Conservation (phyloP, 1,139 yeast species). For the Saccharomyces hybrid region DNA sequence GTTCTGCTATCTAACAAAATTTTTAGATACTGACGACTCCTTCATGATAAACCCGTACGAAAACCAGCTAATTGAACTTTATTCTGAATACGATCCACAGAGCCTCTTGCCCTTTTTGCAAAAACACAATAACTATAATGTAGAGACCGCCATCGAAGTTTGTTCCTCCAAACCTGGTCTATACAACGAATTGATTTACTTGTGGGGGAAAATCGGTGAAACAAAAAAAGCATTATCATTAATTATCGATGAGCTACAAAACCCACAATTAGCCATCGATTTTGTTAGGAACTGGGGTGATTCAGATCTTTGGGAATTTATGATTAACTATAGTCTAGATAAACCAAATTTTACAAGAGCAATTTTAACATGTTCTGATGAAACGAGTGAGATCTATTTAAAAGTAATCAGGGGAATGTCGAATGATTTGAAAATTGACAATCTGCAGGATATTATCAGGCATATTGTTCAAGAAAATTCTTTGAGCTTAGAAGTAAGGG, state of each 20-base stretch:
- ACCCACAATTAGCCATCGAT: conserved; percentile 71
- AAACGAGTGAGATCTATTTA: conserved; percentile 54
- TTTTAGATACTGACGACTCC: conserved; percentile 41
- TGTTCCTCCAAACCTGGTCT: conserved; percentile 48
- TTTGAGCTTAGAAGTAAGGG: conserved; percentile 48
- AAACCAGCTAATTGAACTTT: conserved; percentile 56
- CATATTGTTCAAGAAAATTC: conserved; percentile 62
- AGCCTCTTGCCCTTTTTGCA: conserved; percentile 51
- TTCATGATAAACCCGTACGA: conserved; percentile 50
- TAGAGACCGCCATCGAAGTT: conserved; percentile 56
- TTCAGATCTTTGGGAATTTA: conserved; percentile 67
- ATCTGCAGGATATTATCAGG: conserved; percentile 52
- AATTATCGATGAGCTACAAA: conserved; percentile 67
- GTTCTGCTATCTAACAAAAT: conserved; percentile 53
- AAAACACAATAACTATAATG: conserved; percentile 47
- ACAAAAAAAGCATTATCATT: conserved; percentile 64
- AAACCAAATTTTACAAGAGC: conserved; percentile 70
- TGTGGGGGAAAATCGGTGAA: conserved; percentile 79
- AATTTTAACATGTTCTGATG: conserved; percentile 62
- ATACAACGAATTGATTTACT: conserved; percentile 66
- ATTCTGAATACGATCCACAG: conserved; percentile 47
- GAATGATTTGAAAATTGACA: conserved; percentile 51
- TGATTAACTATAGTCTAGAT: conserved; percentile 61
- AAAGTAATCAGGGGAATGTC: conserved; percentile 62
- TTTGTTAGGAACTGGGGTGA: conserved; percentile 71